phyloP scores from a whole-genome alignment of 306 rosid genomes.

The Crataegus laevigata region DNA sequence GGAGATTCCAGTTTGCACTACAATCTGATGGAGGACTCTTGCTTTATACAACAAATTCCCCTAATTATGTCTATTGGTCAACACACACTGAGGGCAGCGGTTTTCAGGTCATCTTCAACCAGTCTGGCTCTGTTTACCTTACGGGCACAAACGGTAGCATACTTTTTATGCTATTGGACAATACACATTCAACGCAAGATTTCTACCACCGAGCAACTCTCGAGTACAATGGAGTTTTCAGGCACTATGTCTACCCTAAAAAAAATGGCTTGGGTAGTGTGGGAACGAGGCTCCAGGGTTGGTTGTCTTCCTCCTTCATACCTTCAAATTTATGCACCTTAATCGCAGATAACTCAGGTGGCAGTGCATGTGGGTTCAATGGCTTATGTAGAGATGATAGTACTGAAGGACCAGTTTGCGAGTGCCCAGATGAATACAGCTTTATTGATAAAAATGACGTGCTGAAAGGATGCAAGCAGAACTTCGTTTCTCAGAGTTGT shows the following conservation, averaged over 20 bases:
- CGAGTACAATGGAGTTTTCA: not conserved
- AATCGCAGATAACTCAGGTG: not conserved
- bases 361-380: not conserved
- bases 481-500: constrained; percentile 35
- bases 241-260: not conserved
- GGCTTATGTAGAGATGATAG: constrained; percentile 21
- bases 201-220: not conserved
- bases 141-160: not conserved
- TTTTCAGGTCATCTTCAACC: not conserved
- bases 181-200: not conserved
- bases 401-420: constrained; percentile 12
- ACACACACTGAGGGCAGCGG: not conserved
- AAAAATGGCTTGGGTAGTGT: not conserved
- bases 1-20: too few species aligned
- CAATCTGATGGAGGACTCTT: too few species aligned
- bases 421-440: constrained; percentile 19
- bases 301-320: not conserved
- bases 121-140: not conserved
- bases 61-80: not conserved
- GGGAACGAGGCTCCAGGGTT: not conserved
- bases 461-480: constrained; percentile 30
- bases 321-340: not conserved
- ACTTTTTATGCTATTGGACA: not conserved
- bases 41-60: too few species aligned
- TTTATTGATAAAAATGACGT: constrained; percentile 26